A percentile compares a stretch with the other conserved stretches of the same genome.
phyloP scores from a whole-genome alignment of 1,139 yeast genomes.

The Suhomyces chickasaworum region DNA sequence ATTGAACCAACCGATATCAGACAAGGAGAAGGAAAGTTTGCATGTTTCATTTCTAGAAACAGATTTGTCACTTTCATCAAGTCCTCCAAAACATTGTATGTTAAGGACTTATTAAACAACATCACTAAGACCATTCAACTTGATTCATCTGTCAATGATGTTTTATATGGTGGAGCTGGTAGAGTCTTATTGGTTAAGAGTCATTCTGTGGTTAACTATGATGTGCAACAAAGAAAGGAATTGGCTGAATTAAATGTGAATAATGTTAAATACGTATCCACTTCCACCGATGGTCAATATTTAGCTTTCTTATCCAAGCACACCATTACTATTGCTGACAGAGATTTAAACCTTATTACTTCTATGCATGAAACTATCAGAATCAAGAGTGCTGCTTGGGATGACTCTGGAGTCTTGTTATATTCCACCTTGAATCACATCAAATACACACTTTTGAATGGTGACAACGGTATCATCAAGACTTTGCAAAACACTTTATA shows the following conservation, averaged over 20 bases:
- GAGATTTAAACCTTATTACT: conserved; percentile 73
- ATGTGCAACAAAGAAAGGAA: conserved; percentile 88
- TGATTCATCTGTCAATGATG: conserved; percentile 72
- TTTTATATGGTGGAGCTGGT: conserved; percentile 82
- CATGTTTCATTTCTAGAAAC: conserved; percentile 90
- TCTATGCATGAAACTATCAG: conserved; percentile 96
- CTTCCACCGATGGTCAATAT: conserved; percentile 88
- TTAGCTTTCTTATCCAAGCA: conserved; percentile 91
- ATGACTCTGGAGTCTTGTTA: conserved; percentile 85
- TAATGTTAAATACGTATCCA: conserved; percentile 82
- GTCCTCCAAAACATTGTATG: conserved; percentile 65
- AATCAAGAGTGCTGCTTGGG: conserved; percentile 98
- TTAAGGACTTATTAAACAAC: conserved; percentile 80
- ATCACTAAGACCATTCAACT: conserved; percentile 79
- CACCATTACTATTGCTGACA: conserved; percentile 84
- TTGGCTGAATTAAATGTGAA: conserved; percentile 71
- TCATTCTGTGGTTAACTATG: conserved; percentile 75
- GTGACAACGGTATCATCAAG: conserved; percentile 92
- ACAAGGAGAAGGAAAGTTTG: conserved; percentile 82
- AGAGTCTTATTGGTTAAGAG: conserved; percentile 74
- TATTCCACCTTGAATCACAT: conserved; percentile 95
- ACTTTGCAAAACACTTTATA: conserved; percentile 92
- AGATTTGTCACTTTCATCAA: conserved; percentile 83
- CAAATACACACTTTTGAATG: conserved; percentile 89
- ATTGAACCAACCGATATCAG: conserved; percentile 81